Evolutionary conservation across 2,329 filamentous ascomycete species (phyloP).

Genomic region (Pseudogymnoascus sp.): DNA sequence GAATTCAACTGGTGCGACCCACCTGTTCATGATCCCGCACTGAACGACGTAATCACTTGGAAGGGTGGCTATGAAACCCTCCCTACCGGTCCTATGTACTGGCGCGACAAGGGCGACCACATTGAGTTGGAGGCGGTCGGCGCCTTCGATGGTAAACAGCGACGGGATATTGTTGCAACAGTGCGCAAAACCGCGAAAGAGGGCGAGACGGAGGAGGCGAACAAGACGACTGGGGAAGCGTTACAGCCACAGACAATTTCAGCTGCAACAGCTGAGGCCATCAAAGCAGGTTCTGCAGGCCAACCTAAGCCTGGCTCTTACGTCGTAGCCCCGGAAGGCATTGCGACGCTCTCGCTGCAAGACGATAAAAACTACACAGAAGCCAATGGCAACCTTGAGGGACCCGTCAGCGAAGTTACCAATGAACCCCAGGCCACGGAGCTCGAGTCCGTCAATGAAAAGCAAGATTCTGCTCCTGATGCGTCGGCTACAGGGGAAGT

Average conservation of each 20-base stretch:
- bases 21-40: conserved; percentile 61
- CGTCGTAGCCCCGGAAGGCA: not conserved
- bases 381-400: not conserved
- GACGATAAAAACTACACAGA: conserved; percentile 5
- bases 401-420: not conserved
- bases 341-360: not conserved
- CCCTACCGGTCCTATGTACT: conserved; percentile 50
- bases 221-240: not conserved
- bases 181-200: conserved; percentile 34
- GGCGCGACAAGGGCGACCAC: conserved; percentile 37
- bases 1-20: conserved; percentile 74
- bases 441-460: not conserved
- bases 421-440: not conserved
- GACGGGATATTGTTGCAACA: conserved; percentile 44
- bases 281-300: not conserved
- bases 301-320: not conserved
- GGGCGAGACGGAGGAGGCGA: not conserved
- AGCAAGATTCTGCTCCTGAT: not conserved
- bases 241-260: not conserved
- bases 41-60: conserved; percentile 45
- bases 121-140: conserved; percentile 47
- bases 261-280: not conserved
- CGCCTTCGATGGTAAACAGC: conserved; percentile 37
- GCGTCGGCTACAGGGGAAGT: not conserved
- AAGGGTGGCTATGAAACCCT: conserved; percentile 46